These are phyloP conservation scores for Apium graveolens DNA, from an alignment of 129 eudicot genomes.

Conservation along the genomic window DNA sequence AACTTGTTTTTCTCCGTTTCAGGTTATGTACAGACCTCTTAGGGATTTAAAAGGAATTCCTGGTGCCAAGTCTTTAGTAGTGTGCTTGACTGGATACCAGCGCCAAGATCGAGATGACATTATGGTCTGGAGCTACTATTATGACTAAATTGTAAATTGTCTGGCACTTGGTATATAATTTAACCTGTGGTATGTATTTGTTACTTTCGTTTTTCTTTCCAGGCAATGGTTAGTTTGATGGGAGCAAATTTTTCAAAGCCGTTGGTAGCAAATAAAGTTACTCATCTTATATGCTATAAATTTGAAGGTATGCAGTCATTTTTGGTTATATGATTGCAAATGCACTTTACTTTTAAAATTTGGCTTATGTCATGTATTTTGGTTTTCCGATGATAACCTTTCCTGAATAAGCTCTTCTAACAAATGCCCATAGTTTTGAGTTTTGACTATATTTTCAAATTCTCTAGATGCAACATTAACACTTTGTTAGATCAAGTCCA, in stretches of 20 bases:
- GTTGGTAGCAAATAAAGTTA: conserved; percentile 65
- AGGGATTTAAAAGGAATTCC: conserved; percentile 74
- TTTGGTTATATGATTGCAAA: not conserved
- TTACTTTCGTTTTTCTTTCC: conserved; percentile 11
- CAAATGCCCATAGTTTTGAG: not conserved
- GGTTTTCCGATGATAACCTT: not conserved
- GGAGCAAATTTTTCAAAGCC: conserved; percentile 89
- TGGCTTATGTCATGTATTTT: not conserved
- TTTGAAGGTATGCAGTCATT: conserved; percentile 56
- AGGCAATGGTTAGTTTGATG: conserved; percentile 82
- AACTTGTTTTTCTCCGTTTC: not conserved
- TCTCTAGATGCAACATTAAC: not conserved
- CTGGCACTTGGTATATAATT: not conserved
- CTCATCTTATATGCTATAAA: conserved; percentile 97
- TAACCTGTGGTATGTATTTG: conserved; percentile 15
- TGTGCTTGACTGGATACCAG: conserved; percentile 86
- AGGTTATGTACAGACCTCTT: conserved; percentile 71
- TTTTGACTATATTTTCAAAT: not conserved
- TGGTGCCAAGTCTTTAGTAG: conserved; percentile 58
- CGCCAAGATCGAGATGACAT: conserved; percentile 80
- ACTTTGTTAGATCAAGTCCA: too few relatives aligned
- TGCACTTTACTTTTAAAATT: not conserved
- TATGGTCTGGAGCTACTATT: conserved; percentile 44
- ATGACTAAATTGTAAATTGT: too few relatives aligned
- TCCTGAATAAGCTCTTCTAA: not conserved